Evolutionary conservation across 805 yeast genomes (phyloP), one percentile per base, ranked within the genome.

Genomic region (Starmerella apicola): DNA sequence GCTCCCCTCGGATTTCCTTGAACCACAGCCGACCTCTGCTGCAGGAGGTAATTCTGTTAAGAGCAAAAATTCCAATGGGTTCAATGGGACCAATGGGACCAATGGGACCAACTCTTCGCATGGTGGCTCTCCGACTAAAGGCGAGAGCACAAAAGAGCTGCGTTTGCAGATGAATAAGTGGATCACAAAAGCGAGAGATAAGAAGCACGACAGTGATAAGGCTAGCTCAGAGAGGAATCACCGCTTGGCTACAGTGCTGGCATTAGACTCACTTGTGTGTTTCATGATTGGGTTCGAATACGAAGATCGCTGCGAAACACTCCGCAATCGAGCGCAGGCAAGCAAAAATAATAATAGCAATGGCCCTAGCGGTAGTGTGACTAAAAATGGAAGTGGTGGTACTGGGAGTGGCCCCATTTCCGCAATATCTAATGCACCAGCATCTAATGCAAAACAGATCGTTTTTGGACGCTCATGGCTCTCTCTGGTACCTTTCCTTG

Each of bases 191-290:
- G 68, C 68, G 1, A 53, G 63, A 6, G 46, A 49, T 6, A 56
- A 61, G 42, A 66, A 66, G 44, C 67, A 63, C 50, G 61, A 58
- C 30, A 55, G 65, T 12, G 70, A 67, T 44, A 42, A 53, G 2
- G 58, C 58, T 10, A 49, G 50, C 32, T 39, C 46, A 10, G 45
- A 46, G 3, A 49, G 58, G 6, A 44, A 60, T 35, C 49, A 44
- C 21, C 49, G 48, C 8, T 48, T 49, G n/a, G 62, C 67, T 1
- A 54, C 59, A 3, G 56, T 64, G 5, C 46, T 55, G 5, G 55
- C 58, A 9, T 46, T 66, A 40, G 72, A 67, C 47, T 54, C 68
- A 6, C 39, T 67, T 15, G 45, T 67, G 32, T 56, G 63, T 35
- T 59, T 61, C 39, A 54, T 62, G 38, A 52, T 62, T 3, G 63